Conservation (phyloP, 495 filamentous ascomycete species). For the Xylaria grammica region DNA sequence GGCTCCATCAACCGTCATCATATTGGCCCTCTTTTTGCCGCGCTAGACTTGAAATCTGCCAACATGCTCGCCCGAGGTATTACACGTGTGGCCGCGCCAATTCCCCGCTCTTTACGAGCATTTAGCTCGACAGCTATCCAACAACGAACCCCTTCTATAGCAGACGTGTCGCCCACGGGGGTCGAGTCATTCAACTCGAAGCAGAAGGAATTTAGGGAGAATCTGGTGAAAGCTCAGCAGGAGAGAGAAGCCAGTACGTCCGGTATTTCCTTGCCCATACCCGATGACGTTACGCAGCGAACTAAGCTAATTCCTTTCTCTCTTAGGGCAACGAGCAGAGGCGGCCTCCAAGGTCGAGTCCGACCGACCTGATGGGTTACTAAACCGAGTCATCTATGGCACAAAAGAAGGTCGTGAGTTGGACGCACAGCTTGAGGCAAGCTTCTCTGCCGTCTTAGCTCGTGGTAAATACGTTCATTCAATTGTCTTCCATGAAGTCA, state of each 20-base stretch:
- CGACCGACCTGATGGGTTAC: slow-evolving; percentile 56
- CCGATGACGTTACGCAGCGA: background rate
- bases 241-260: slow-evolving; percentile 82
- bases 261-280: slow-evolving; percentile 57
- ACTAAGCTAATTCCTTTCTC: slow-evolving; percentile 28
- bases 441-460: slow-evolving; percentile 90
- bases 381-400: slow-evolving; percentile 86
- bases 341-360: slow-evolving; percentile 44
- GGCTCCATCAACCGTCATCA: slow-evolving; percentile 6
- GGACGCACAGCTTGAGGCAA: slow-evolving; percentile 92
- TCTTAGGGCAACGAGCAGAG: slow-evolving; percentile 57
- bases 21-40: slow-evolving; percentile 7
- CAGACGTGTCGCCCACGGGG: slow-evolving; percentile 73
- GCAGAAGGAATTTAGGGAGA: slow-evolving; percentile 85
- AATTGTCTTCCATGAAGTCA: slow-evolving; percentile 96
- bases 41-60: slow-evolving; percentile 17
- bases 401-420: slow-evolving; percentile 91
- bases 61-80: slow-evolving; percentile 44
- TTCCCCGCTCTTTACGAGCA: slow-evolving; percentile 57
- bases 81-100: slow-evolving; percentile 50
- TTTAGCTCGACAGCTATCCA: slow-evolving; percentile 62
- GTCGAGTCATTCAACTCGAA: slow-evolving; percentile 75
- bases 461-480: slow-evolving; percentile 98
- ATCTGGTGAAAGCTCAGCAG: slow-evolving; percentile 76
- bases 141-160: slow-evolving; percentile 73